These are phyloP conservation scores for Simplicillium sp. DNA, from an alignment of 2,329 filamentous ascomycete genomes.

Conservation along the genomic window DNA sequence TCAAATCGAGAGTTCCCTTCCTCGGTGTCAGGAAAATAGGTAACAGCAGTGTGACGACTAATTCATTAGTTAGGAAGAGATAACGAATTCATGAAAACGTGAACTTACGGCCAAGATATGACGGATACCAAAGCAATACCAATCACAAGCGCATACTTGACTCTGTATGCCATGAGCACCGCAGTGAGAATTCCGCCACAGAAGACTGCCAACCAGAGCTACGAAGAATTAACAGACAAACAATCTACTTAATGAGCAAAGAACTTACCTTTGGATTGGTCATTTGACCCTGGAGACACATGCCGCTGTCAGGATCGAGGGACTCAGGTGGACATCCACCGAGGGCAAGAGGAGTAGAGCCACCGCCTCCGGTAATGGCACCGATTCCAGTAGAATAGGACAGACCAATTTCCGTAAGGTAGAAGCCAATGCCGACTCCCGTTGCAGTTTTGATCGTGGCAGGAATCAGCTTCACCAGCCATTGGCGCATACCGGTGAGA, in stretches of 20 bases:
- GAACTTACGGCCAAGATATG: constrained; percentile 61
- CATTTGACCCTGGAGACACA: constrained; percentile 58
- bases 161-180: constrained; percentile 68
- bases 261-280: constrained; percentile 56
- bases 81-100: too few relatives aligned
- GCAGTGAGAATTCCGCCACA: constrained; percentile 71
- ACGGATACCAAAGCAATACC: constrained; percentile 65
- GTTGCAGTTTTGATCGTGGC: constrained; percentile 56
- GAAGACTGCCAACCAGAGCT: constrained; percentile 81
- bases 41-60: constrained; percentile 57
- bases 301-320: constrained; percentile 33
- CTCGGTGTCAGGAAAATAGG: constrained; percentile 59
- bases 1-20: constrained; percentile 57
- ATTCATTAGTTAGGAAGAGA: neutral
- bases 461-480: constrained; percentile 58
- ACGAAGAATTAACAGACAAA: constrained; percentile 1
- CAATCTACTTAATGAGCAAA: neutral
- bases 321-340: constrained; percentile 60
- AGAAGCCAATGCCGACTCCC: constrained; percentile 56
- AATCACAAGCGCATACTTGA: constrained; percentile 67
- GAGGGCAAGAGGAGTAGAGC: constrained; percentile 62
- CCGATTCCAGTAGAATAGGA: constrained; percentile 80
- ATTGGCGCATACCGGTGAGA: constrained; percentile 61
- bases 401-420: constrained; percentile 54
- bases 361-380: constrained; percentile 59